phyloP scores from a whole-genome alignment of 768 basidiomycete species.

The Lactarius sanguifluus region DNA sequence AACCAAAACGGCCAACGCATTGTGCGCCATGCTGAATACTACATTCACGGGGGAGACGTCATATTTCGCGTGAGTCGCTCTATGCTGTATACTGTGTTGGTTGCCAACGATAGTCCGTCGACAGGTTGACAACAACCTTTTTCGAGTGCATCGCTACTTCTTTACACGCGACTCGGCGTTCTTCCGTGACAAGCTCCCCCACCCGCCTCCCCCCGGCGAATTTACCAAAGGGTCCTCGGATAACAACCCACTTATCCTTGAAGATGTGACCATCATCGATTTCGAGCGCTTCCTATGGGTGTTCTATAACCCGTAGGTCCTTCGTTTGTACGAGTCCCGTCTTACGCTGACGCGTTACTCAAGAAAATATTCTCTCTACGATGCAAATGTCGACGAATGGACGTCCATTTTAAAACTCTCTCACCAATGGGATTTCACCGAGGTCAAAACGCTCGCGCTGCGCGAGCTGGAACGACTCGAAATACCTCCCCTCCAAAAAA shows the following conservation, averaged over 20 bases:
- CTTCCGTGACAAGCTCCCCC: constrained; percentile 33
- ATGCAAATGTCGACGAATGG: constrained; percentile 55
- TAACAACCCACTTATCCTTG: constrained; percentile 37
- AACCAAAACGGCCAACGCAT: constrained; percentile 32
- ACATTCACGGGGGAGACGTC: constrained; percentile 31
- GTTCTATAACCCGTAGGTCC: constrained; percentile 59
- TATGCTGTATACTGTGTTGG: neutral
- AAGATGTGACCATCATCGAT: constrained; percentile 46
- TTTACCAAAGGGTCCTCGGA: constrained; percentile 33
- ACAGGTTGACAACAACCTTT: constrained; percentile 59
- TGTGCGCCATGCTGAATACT: constrained; percentile 30
- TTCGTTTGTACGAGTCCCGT: neutral
- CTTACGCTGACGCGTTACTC: neutral
- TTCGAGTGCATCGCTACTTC: constrained; percentile 61
- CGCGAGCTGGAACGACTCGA: constrained; percentile 50
- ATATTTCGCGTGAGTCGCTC: constrained; percentile 30
- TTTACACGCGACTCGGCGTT: constrained; percentile 56
- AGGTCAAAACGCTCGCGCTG: constrained; percentile 51
- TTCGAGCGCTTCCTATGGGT: constrained; percentile 60
- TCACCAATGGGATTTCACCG: constrained; percentile 53
- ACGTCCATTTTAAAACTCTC: constrained; percentile 52
- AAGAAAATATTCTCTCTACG: constrained; percentile 58
- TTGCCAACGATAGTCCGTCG: neutral
- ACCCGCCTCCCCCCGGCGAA: constrained; percentile 30
- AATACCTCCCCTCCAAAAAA: constrained; percentile 52